phyloP scores from a whole-genome alignment of 441 rosid genomes.

The Sinapis alba region DNA sequence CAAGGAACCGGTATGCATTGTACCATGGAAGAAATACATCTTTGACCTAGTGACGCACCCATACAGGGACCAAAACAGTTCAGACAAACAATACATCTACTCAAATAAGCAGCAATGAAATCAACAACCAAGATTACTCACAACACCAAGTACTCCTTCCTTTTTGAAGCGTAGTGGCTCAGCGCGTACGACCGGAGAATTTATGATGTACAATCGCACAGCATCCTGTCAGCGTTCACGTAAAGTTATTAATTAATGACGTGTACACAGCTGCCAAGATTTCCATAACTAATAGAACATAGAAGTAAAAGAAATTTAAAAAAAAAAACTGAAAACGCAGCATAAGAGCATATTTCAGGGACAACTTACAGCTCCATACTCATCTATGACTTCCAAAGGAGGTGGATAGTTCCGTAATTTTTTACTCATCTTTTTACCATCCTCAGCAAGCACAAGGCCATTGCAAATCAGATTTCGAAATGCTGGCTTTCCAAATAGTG shows the following conservation, averaged over 20 bases:
- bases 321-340: not conserved
- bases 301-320: not conserved
- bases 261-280: not conserved
- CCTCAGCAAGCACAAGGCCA: slow-evolving; percentile 98
- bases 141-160: slow-evolving; percentile 93
- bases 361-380: slow-evolving; percentile 91
- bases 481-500: slow-evolving; percentile 91
- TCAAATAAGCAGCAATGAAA: slow-evolving; percentile 12
- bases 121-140: slow-evolving; percentile 51
- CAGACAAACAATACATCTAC: slow-evolving; percentile 22
- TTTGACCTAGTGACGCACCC: slow-evolving; percentile 67
- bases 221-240: slow-evolving; percentile 71
- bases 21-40: slow-evolving; percentile 99
- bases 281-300: slow-evolving; percentile 6
- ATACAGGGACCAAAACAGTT: slow-evolving; percentile 11
- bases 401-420: slow-evolving; percentile 89
- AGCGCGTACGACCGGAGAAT: slow-evolving; percentile 98
- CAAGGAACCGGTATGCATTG: slow-evolving; percentile 98
- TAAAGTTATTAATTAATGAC: slow-evolving; percentile 17
- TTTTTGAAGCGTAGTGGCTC: slow-evolving; percentile 90
- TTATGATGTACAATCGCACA: slow-evolving; percentile 86
- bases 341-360: not conserved
- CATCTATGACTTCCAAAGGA: slow-evolving; percentile 84
- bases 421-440: slow-evolving; percentile 99
- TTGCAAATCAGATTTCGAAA: slow-evolving; percentile 94